Evolutionary conservation across 352 stramenopile species (phyloP), one percentile per base, ranked within the genome.

Genomic region (Phytophthora fragariae): DNA sequence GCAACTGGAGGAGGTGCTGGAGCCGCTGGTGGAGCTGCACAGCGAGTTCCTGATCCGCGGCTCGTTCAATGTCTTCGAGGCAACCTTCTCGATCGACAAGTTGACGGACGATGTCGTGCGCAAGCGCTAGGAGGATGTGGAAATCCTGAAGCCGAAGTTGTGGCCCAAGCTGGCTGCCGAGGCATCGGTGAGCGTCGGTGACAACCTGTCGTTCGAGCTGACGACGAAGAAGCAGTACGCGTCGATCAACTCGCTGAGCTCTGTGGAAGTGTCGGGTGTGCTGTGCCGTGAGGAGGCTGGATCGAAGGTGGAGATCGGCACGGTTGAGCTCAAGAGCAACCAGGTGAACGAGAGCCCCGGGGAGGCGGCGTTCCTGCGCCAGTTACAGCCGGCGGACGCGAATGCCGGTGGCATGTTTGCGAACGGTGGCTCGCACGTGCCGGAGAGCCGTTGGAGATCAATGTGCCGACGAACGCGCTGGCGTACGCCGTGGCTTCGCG

Each of bases 21-120:
- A 88, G 69, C 85, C 88, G 33, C 72, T 93, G 1, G 84, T 96
- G 9, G 85, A 95, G 65, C 72, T 97, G 12, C 81, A 82, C 46
- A 94, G 84, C 37, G 88, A 95, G 71, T 97, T 97, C 63, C 70
- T 97, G 33, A 94, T 97, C 61, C 89, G 91, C 37, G 89, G 89
- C 33, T 81, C 79, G 17, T 96, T 95, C 31, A 60, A 77, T 1
- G 88, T 96, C 70, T 95, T 95, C 55, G 69, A 84, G 50, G 85
- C 76, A 39, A 93, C 91, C 1, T 96, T 97, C 62, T 77, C 82
- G 11, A 72, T 88, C 52, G 79, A 89, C 7, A 75, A 85, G 19
- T 77, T 82, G 24, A 71, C 63, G 15, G 68, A 84, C 24, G 70
- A 75, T 53, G 77, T 95, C 27, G 84, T 78, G 31, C 70, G 82